Evolutionary conservation across 495 filamentous ascomycete genomes (phyloP).

Genomic region (Penicillium pulvis): DNA sequence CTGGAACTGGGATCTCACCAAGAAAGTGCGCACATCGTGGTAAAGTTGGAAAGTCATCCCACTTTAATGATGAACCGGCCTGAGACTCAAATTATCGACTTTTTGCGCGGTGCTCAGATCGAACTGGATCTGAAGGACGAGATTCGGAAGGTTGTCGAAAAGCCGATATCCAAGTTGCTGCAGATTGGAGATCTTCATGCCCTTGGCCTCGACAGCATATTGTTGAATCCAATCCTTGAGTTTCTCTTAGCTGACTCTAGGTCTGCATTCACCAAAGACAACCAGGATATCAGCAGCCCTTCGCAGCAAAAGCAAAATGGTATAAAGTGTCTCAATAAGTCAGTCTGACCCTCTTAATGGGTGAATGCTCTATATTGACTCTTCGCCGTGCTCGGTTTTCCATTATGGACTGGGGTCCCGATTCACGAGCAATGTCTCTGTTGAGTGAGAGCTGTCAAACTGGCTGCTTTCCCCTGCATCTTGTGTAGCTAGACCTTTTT

Average conservation of each 20-base stretch:
- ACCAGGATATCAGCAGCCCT: background rate
- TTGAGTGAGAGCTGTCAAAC: no score
- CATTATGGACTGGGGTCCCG: no score
- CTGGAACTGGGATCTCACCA: constrained; percentile 11
- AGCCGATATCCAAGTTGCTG: constrained; percentile 16
- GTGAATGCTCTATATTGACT: no score
- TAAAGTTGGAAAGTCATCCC: constrained; percentile 36
- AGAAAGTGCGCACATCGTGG: constrained; percentile 13
- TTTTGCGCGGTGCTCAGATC: constrained; percentile 34
- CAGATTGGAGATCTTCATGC: constrained; percentile 35
- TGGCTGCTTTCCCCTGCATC: no score
- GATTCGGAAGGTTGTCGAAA: constrained; percentile 37
- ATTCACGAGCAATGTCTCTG: no score
- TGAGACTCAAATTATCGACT: constrained; percentile 35
- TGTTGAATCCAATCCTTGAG: constrained; percentile 47
- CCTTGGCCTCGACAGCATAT: constrained; percentile 31
- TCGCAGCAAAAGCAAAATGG: no score
- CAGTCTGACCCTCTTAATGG: no score
- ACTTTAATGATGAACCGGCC: constrained; percentile 31
- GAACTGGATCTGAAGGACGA: constrained; percentile 41
- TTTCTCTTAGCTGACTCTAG: constrained; percentile 44
- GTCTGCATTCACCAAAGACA: background rate
- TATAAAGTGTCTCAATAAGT: no score
- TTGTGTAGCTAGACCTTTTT: no score
- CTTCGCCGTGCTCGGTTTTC: no score